Evolutionary conservation across 371 early-diverging fungal species (phyloP).

Genomic region (Mortierella sp.): DNA sequence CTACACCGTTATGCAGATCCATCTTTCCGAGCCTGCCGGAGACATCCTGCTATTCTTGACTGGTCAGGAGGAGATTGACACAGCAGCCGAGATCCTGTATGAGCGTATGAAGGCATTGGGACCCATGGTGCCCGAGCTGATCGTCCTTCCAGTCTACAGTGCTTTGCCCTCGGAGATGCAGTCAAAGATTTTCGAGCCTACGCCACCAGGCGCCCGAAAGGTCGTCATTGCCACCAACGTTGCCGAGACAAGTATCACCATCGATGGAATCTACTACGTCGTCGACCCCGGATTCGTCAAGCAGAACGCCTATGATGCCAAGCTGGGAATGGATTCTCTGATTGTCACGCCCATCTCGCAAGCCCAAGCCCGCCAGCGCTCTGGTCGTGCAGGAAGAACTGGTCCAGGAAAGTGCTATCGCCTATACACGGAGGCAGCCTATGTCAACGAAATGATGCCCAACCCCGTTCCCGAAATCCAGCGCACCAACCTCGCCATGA

Average conservation of each 20-base stretch:
- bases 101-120: conserved; percentile 98
- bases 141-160: conserved; percentile 95
- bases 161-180: conserved; percentile 96
- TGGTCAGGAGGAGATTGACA: conserved; percentile 98
- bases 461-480: conserved; percentile 98
- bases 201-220: conserved; percentile 93
- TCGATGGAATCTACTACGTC: conserved; percentile 98
- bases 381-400: conserved; percentile 99
- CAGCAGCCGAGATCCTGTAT: conserved; percentile 90
- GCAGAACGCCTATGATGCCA: conserved; percentile 96
- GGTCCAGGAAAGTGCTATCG: conserved; percentile 98
- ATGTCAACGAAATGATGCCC: conserved; percentile 96
- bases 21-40: conserved; percentile 95
- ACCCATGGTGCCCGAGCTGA: conserved; percentile 92
- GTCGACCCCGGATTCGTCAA: conserved; percentile 99
- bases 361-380: conserved; percentile 96
- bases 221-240: conserved; percentile 99
- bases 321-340: conserved; percentile 95
- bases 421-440: conserved; percentile 97
- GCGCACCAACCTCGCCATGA: conserved; percentile 93
- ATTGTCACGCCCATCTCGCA: conserved; percentile 96
- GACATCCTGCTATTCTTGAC: conserved; percentile 99
- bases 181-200: conserved; percentile 94
- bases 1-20: conserved; percentile 97
- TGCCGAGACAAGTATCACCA: conserved; percentile 99